A percentile compares a stretch with the other conserved stretches of the same genome.
phyloP scores from a whole-genome alignment of 768 basidiomycete species.

The Amanita polypyramis region DNA sequence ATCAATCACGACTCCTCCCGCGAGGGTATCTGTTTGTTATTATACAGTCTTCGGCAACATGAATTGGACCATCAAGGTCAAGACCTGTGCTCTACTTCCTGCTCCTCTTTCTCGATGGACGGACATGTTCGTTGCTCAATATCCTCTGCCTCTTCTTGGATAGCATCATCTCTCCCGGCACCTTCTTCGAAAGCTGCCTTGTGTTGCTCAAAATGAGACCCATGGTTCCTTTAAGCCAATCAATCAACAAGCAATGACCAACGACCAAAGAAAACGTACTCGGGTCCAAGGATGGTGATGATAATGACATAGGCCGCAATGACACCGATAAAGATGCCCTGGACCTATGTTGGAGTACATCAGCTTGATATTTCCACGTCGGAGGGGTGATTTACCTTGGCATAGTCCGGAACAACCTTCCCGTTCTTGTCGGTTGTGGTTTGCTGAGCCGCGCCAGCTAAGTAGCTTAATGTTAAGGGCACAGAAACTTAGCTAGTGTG shows the following conservation, averaged over 20 bases:
- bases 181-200: constrained; percentile 75
- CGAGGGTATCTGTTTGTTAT: no score
- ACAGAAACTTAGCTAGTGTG: not conserved
- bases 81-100: not conserved
- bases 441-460: constrained; percentile 56
- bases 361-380: not conserved
- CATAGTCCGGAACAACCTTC: constrained; percentile 49
- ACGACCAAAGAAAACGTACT: constrained; percentile 31
- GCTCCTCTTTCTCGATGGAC: not conserved
- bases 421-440: constrained; percentile 32
- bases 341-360: constrained; percentile 33
- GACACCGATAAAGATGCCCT: constrained; percentile 81
- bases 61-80: no score
- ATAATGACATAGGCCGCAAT: constrained; percentile 71
- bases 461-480: constrained; percentile 7
- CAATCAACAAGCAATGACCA: not conserved
- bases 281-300: constrained; percentile 69
- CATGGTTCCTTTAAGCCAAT: constrained; percentile 43
- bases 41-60: no score
- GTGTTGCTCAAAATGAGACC: constrained; percentile 76
- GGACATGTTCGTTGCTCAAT: not conserved
- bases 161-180: constrained; percentile 37
- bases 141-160: constrained; percentile 15
- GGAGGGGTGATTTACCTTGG: constrained; percentile 24
- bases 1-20: no score